A percentile compares a stretch with the other conserved stretches of the same genome.
Conservation (phyloP, 2,329 filamentous ascomycete species). For the Fusarium proliferatum region DNA sequence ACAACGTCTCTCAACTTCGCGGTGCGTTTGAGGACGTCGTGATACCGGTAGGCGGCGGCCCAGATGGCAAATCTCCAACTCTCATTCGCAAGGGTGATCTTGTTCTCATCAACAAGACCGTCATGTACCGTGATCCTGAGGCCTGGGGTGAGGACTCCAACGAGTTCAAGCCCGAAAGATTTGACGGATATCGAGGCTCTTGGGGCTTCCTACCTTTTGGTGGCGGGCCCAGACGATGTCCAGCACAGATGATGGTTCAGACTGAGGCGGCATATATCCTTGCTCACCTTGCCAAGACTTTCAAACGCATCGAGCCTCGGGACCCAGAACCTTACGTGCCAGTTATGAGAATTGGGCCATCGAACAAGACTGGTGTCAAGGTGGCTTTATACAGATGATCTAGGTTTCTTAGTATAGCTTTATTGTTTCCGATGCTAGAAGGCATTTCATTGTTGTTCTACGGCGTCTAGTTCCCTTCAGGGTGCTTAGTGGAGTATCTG, state of each 20-base stretch:
- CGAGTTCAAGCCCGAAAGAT: not conserved
- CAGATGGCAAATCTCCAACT: not conserved
- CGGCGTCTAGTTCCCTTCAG: not conserved
- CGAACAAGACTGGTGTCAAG: slow-evolving; percentile 2
- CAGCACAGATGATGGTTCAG: slow-evolving; percentile 4
- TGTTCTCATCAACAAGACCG: not conserved
- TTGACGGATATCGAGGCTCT: not conserved
- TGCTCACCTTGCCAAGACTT: not conserved
- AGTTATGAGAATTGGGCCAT: slow-evolving; percentile 1
- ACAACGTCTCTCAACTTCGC: not conserved
- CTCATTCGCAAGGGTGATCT: not conserved
- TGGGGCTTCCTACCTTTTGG: not conserved
- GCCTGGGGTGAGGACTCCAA: not conserved
- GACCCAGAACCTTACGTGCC: not conserved
- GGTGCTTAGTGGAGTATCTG: not conserved
- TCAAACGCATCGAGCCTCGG: not conserved
- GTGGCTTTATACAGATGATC: not conserved
- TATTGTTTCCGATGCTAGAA: rapidly evolving
- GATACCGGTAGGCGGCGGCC: not conserved
- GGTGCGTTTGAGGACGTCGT: not conserved
- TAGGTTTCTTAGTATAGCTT: rapidly evolving
- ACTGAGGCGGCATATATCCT: not conserved
- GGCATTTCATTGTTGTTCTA: not conserved
- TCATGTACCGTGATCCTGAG: not conserved
- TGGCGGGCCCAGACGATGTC: not conserved